phyloP scores from a whole-genome alignment of 345 rosid genomes.

The Lepidium didymum region DNA sequence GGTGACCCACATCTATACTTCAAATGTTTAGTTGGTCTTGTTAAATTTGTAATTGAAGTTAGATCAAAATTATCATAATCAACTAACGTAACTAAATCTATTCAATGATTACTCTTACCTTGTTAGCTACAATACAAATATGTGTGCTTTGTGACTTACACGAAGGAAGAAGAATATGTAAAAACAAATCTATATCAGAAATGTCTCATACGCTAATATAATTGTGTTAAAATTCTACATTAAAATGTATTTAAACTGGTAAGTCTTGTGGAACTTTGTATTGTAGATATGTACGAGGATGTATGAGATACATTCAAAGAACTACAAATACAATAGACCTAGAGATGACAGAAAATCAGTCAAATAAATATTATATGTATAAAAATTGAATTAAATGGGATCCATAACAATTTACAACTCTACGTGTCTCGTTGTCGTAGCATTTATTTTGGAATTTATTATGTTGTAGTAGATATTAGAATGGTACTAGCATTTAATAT shows the following conservation, averaged over 20 bases:
- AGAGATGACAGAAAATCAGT: neutral
- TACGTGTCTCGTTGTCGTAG: neutral
- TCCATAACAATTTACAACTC: neutral
- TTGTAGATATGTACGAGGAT: neutral
- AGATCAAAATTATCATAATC: neutral
- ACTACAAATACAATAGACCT: neutral
- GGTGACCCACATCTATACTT: slow-evolving; percentile 6
- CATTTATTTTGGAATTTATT: neutral
- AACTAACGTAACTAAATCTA: neutral
- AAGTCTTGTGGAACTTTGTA: neutral
- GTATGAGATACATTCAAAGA: neutral
- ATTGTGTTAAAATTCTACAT: neutral
- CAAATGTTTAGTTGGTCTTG: neutral
- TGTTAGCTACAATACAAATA: neutral
- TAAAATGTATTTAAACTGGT: neutral
- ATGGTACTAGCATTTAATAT: neutral
- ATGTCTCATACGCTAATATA: neutral
- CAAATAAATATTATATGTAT: neutral
- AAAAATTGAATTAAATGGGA: neutral
- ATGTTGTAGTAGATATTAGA: neutral
- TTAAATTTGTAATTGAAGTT: slow-evolving; percentile 2
- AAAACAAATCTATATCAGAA: neutral
- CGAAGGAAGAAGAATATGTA: neutral
- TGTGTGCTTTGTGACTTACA: neutral
- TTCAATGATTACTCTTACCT: neutral